Evolutionary conservation across 805 yeast genomes (phyloP).

Genomic region (Kregervanrija delftensis): DNA sequence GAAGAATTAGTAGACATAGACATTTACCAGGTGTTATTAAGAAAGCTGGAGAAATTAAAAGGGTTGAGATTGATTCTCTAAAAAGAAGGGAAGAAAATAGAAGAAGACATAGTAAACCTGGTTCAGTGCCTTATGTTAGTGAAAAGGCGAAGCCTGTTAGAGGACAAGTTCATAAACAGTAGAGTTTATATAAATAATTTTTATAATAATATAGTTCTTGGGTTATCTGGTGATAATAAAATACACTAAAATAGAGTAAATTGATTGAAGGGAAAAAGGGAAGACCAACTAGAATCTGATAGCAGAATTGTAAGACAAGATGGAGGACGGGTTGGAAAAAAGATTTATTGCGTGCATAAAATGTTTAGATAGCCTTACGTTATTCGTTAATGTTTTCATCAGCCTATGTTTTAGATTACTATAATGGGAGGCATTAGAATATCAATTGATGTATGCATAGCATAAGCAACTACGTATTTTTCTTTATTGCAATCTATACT

Average conservation of each 20-base stretch:
- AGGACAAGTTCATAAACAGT: constrained; percentile 61
- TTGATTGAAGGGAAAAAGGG: too few relatives aligned
- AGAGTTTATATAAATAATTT: neutral
- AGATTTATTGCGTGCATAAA: too few relatives aligned
- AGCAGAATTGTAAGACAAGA: too few relatives aligned
- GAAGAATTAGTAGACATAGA: constrained; percentile 84
- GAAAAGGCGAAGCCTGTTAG: constrained; percentile 87
- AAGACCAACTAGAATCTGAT: too few relatives aligned
- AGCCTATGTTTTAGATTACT: too few relatives aligned
- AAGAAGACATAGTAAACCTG: constrained; percentile 67
- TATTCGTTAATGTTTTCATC: too few relatives aligned
- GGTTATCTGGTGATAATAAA: too few relatives aligned
- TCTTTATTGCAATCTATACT: neutral
- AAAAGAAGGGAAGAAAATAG: constrained; percentile 80
- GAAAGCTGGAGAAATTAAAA: constrained; percentile 83
- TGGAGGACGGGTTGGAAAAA: too few relatives aligned
- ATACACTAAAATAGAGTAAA: too few relatives aligned
- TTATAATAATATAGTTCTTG: too few relatives aligned
- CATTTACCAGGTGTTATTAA: constrained; percentile 84
- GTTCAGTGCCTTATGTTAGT: constrained; percentile 47
- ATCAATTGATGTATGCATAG: constrained; percentile 13
- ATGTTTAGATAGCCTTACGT: too few relatives aligned
- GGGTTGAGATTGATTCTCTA: constrained; percentile 61
- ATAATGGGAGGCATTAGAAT: constrained; percentile 8
- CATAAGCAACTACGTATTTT: neutral